These are phyloP conservation scores for Cyclotella choctawhatcheeana DNA, from an alignment of 108 stramenopile species.

Conservation along the genomic window DNA sequence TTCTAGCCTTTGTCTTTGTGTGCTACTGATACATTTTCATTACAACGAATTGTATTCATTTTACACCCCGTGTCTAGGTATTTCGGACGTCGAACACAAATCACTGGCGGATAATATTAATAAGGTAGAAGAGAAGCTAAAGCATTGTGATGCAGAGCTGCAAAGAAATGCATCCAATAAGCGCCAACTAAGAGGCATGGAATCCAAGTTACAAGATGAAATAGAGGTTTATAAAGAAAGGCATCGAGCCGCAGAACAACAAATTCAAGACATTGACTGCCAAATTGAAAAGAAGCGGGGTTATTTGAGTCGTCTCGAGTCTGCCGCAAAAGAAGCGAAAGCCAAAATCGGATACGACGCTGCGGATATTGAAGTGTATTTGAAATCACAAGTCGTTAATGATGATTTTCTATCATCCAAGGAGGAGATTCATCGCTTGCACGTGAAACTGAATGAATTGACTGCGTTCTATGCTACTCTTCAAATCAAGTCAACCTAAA, in stretches of 20 bases:
- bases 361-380: conserved; percentile 50
- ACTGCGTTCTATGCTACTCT: not conserved
- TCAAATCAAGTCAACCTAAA: no score
- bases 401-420: conserved; percentile 17
- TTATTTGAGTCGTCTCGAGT: conserved; percentile 5
- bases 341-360: conserved; percentile 41
- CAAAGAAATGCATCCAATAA: not conserved
- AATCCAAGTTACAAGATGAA: not conserved
- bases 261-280: not conserved
- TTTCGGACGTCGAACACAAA: conserved; percentile 19
- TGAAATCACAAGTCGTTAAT: conserved; percentile 8
- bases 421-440: not conserved
- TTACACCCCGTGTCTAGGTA: no score
- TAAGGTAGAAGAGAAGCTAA: conserved; percentile 12
- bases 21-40: no score
- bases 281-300: conserved; percentile 13
- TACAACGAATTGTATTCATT: no score
- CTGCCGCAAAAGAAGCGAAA: not conserved
- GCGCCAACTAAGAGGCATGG: not conserved
- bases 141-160: conserved; percentile 7
- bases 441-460: conserved; percentile 12
- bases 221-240: conserved; percentile 2
- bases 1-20: no score
- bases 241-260: not conserved
- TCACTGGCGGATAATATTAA: not conserved